phyloP scores from a whole-genome alignment of 768 basidiomycete species.

The Macrolepiota albuminosa region DNA sequence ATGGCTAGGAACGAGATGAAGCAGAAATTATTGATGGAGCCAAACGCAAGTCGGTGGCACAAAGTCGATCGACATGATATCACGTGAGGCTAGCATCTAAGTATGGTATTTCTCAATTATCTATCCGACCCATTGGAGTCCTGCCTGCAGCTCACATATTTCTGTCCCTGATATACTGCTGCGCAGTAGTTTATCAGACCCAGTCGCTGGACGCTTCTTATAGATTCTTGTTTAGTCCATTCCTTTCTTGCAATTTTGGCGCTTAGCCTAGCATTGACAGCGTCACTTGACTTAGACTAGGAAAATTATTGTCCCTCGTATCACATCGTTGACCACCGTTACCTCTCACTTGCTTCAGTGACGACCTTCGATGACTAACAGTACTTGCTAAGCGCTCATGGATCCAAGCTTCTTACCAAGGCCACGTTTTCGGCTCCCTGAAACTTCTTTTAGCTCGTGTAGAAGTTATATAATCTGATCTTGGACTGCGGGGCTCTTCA shows the following conservation, averaged over 20 bases:
- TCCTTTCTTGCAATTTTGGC: background rate
- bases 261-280: background rate
- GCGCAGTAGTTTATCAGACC: background rate
- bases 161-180: background rate
- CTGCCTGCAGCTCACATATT: background rate
- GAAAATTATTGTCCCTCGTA: background rate
- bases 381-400: background rate
- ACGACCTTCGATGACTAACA: background rate
- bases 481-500: background rate
- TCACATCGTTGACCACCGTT: background rate
- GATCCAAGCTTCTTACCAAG: background rate
- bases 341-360: too few relatives aligned
- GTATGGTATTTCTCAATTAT: background rate
- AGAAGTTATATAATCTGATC: background rate
- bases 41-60: conserved; percentile 7
- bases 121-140: background rate
- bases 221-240: background rate
- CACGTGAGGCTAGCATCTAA: background rate
- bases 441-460: background rate
- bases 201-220: background rate
- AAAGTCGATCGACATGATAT: background rate
- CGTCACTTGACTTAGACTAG: background rate
- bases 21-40: background rate
- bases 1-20: conserved; percentile 31
- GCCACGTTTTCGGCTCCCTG: background rate